Conservation (phyloP, 352 stramenopile genomes). For the Globisporangium heterothallicum region DNA sequence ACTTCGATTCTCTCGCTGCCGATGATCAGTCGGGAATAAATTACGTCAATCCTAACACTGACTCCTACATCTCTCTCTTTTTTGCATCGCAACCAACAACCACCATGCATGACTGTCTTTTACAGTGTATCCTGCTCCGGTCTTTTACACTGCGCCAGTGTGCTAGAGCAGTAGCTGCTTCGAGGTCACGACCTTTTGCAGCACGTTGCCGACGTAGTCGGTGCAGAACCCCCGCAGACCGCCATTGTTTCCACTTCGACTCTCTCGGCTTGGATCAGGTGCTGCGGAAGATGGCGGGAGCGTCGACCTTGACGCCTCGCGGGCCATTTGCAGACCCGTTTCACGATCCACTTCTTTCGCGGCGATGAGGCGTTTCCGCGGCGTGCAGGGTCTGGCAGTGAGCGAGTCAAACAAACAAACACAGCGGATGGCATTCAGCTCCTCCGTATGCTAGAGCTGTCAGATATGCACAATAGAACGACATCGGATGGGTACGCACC, state of each 20-base stretch:
- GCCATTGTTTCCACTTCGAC: not conserved
- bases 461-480: not conserved
- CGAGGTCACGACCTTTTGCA: conserved; percentile 24
- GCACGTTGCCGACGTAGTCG: conserved; percentile 35
- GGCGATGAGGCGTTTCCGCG: conserved; percentile 53
- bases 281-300: conserved; percentile 13
- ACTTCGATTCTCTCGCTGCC: no score
- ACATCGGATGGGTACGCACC: not conserved
- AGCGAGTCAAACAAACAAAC: not conserved
- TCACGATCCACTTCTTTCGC: conserved; percentile 51
- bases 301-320: no score
- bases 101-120: no score
- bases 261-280: not conserved
- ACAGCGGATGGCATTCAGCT: not conserved
- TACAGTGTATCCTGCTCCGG: no score
- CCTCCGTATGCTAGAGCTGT: not conserved
- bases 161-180: not conserved
- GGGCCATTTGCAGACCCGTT: conserved; percentile 15
- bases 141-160: no score
- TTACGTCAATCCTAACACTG: no score
- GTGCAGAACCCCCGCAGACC: conserved; percentile 43
- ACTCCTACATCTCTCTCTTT: no score
- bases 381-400: conserved; percentile 50
- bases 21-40: no score
- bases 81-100: no score